phyloP scores from a whole-genome alignment of 2,329 filamentous ascomycete species.

The Stachybotrys chlorohalonatus region DNA sequence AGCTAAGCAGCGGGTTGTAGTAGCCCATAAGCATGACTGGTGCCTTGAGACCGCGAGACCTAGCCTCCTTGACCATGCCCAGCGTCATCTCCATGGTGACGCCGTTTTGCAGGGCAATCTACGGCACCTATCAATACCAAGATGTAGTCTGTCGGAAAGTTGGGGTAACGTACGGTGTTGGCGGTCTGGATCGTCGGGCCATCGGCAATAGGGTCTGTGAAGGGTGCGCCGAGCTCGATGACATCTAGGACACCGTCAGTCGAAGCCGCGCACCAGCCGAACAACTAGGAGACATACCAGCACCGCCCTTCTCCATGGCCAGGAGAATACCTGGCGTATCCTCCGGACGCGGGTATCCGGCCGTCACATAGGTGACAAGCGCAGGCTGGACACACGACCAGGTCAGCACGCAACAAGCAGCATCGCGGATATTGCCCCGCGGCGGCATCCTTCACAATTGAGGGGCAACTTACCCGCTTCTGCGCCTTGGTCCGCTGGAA shows the following conservation, averaged over 20 bases:
- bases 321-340: conserved; percentile 78
- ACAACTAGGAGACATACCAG: conserved; percentile 48
- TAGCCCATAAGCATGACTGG: conserved; percentile 97
- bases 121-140: conserved; percentile 9
- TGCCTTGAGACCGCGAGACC: conserved; percentile 65
- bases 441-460: conserved; percentile 3
- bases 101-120: conserved; percentile 73
- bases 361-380: conserved; percentile 92
- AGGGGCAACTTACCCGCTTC: conserved; percentile 40
- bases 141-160: conserved; percentile 1
- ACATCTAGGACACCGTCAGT: conserved; percentile 46
- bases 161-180: conserved; percentile 58
- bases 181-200: conserved; percentile 94
- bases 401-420: conserved; percentile 4
- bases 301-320: conserved; percentile 84
- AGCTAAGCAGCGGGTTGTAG: conserved; percentile 92
- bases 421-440: conserved; percentile 12
- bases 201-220: conserved; percentile 97
- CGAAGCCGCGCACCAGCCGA: not conserved
- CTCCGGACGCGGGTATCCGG: conserved; percentile 77
- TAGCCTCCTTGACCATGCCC: conserved; percentile 73
- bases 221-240: conserved; percentile 91
- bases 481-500: conserved; percentile 52
- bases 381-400: conserved; percentile 48
- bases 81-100: conserved; percentile 75